These are phyloP conservation scores for Yamadazyma epiphylla DNA, from an alignment of 1,139 yeast genomes.

Conservation along the genomic window DNA sequence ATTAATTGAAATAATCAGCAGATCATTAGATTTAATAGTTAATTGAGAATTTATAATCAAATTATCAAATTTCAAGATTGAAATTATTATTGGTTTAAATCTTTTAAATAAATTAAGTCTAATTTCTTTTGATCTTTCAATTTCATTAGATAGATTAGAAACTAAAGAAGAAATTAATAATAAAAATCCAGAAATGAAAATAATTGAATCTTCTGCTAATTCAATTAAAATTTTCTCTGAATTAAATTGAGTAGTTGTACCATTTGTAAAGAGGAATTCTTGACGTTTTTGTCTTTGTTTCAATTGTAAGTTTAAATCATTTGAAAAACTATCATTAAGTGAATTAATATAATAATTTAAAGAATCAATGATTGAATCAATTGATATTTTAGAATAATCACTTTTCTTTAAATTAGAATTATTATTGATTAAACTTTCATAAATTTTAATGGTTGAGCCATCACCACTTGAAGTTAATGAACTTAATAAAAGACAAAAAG, in stretches of 20 bases:
- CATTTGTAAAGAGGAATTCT: slow-evolving; percentile 29
- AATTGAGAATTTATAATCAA: slow-evolving; percentile 19
- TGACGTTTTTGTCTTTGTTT: slow-evolving; percentile 32
- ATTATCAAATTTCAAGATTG: slow-evolving; percentile 41
- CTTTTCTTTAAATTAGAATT: slow-evolving; percentile 27
- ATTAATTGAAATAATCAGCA: slow-evolving; percentile 21
- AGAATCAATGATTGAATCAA: slow-evolving; percentile 57
- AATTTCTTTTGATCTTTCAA: slow-evolving; percentile 26
- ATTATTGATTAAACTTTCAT: slow-evolving; percentile 39
- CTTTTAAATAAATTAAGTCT: slow-evolving; percentile 28
- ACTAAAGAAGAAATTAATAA: slow-evolving; percentile 36
- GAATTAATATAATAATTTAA: slow-evolving; percentile 54
- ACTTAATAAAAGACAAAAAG: slow-evolving; percentile 76
- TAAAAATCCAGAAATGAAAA: slow-evolving; percentile 71
- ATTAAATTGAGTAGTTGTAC: slow-evolving; percentile 13
- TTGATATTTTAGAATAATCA: slow-evolving; percentile 48
- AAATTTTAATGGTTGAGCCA: slow-evolving; percentile 25
- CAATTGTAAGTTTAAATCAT: slow-evolving; percentile 29
- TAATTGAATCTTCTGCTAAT: slow-evolving; percentile 77
- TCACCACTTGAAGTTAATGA: slow-evolving; percentile 68
- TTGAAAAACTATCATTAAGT: slow-evolving; percentile 41
- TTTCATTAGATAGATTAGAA: slow-evolving; percentile 22
- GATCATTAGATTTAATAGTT: slow-evolving; percentile 17
- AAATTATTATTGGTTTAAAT: slow-evolving; percentile 32
- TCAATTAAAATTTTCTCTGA: slow-evolving; percentile 38